Evolutionary conservation across 169 alveolate genomes (phyloP), one percentile per base, ranked within the genome.

Genomic region (Eimeria acervulina): DNA sequence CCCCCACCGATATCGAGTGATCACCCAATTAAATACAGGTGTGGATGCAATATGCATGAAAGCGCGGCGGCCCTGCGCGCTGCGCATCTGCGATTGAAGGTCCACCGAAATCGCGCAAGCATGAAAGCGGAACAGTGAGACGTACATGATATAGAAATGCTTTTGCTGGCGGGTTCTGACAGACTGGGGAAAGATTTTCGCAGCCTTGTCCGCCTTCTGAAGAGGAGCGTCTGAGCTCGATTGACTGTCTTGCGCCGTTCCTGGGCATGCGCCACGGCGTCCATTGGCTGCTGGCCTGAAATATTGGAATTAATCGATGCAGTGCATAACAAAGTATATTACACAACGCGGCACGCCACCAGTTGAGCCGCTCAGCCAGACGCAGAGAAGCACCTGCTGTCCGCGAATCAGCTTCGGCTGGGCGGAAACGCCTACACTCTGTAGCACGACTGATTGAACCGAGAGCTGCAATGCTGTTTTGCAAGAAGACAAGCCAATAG

Each of bases 211-310:
- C 93, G 93, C 93, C 93, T 85, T 81, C 93, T 42, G 36, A 85
- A 23, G 66, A 85, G 93, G 66, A 85, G 93, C 42, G 93, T 85
- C 80, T 85, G 66, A 13, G 93, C 59, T 15, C 93, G 78, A 21
- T 85, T 85, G 63, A 85, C 72, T 59, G 93, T 85, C 31, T 38
- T 59, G 74, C 93, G 78, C 93, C 93, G 93, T 31, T 85, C 93
- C 93, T 55, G 63, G 63, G 80, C 93, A 85, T 52, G 78, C 26
- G 63, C 93, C 63, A 61, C 78, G 7, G 66, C 63, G 17, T 85
- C 81, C 81, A 23, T n/a, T 4, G 68, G 59, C 93, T 44, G 23
- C 6, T 21, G 68, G 26, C 66, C 93, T 85, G 93, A 8, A 38
- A 42, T 8, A 26, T 2, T 47, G 42, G n/a, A 83, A 28, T 28